phyloP scores from a whole-genome alignment of 2,329 filamentous ascomycete species.

The Lachnellula occidentalis region DNA sequence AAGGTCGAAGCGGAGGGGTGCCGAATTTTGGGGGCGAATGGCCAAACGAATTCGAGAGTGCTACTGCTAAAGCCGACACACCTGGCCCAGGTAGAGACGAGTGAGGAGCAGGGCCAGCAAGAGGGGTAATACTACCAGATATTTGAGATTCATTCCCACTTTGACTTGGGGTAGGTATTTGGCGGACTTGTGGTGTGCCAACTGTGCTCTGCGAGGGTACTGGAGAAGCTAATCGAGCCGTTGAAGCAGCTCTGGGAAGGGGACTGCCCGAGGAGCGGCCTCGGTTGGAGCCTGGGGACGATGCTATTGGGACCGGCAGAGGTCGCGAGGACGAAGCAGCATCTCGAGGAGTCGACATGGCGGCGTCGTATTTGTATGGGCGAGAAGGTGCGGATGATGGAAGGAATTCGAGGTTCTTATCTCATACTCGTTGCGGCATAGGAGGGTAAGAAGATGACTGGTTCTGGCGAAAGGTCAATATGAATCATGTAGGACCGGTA shows the following conservation, averaged over 20 bases:
- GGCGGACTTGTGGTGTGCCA: slow-evolving; percentile 43
- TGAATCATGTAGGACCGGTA: not conserved
- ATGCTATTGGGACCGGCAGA: slow-evolving; percentile 38
- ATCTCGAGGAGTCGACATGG: slow-evolving; percentile 32
- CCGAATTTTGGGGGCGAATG: slow-evolving; percentile 65
- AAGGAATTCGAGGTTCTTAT: slow-evolving; percentile 7
- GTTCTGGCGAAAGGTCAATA: not conserved
- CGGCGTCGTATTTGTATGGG: not conserved
- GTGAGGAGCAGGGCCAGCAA: slow-evolving; percentile 53
- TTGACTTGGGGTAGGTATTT: slow-evolving; percentile 43
- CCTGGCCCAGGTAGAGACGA: slow-evolving; percentile 69
- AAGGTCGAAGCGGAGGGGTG: slow-evolving; percentile 52
- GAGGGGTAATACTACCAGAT: slow-evolving; percentile 51
- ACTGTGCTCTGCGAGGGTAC: slow-evolving; percentile 39
- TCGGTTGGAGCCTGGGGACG: slow-evolving; percentile 42
- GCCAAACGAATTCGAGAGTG: slow-evolving; percentile 70
- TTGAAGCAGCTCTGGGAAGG: slow-evolving; percentile 52
- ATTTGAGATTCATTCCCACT: slow-evolving; percentile 31
- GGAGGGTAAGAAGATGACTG: not conserved
- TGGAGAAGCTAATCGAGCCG: slow-evolving; percentile 56
- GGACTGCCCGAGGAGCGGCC: slow-evolving; percentile 37
- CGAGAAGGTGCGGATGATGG: not conserved
- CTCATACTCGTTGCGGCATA: slow-evolving; percentile 6
- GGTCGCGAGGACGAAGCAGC: slow-evolving; percentile 29
- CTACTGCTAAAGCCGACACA: slow-evolving; percentile 81